A percentile compares a stretch with the other conserved stretches of the same genome.
Conservation (phyloP, 176 grass and related monocot genomes). For the Oryza rufipogon region DNA sequence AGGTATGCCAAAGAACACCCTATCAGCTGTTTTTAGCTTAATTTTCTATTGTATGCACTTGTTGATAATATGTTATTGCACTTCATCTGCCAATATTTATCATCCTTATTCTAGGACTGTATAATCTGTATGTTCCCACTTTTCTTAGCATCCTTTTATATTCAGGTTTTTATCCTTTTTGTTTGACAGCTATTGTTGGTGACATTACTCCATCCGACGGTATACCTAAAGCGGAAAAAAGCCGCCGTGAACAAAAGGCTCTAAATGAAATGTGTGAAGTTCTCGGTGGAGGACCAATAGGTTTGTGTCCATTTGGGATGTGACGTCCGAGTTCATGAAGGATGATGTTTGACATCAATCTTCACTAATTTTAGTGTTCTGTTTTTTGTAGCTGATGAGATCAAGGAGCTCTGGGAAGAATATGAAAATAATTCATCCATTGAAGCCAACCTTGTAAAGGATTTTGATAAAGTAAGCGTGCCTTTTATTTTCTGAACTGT, state of each 20-base stretch:
- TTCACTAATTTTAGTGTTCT: not conserved
- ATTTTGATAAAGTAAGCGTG: slow-evolving; percentile 89
- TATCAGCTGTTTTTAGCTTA: not conserved
- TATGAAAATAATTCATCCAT: slow-evolving; percentile 95
- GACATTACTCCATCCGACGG: slow-evolving; percentile 98
- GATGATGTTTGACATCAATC: not conserved
- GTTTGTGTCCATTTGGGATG: slow-evolving; percentile 41
- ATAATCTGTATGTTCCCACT: not conserved
- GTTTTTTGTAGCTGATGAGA: slow-evolving; percentile 82
- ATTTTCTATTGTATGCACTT: not conserved
- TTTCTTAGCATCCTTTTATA: slow-evolving; percentile 3
- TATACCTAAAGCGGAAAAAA: slow-evolving; percentile 92
- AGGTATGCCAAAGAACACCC: slow-evolving; percentile 52
- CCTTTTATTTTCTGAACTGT: not conserved
- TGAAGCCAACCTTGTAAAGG: slow-evolving; percentile 95
- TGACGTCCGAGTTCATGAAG: slow-evolving; percentile 22
- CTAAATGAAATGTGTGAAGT: slow-evolving; percentile 90
- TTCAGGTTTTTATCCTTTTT: slow-evolving; percentile 1
- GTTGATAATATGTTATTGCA: not conserved
- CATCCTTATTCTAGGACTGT: not conserved
- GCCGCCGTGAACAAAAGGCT: slow-evolving; percentile 73
- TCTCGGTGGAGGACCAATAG: slow-evolving; percentile 79
- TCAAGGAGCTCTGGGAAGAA: slow-evolving; percentile 87
- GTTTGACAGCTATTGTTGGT: slow-evolving; percentile 82
- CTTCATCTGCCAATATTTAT: not conserved